Conservation (phyloP, 2,329 filamentous ascomycete species). For the Alternaria brassicicola region DNA sequence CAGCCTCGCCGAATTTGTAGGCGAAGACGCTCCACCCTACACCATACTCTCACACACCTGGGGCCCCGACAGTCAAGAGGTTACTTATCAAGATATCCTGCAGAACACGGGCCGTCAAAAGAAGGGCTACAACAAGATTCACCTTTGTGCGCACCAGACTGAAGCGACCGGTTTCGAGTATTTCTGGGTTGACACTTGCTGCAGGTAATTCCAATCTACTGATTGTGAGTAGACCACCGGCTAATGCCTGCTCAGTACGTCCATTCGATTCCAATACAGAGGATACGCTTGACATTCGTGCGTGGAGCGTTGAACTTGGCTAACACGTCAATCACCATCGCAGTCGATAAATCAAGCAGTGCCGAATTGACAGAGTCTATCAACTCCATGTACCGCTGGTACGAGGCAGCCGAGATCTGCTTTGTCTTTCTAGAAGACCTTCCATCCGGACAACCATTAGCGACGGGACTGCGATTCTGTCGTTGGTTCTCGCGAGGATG, state of each 20-base stretch:
- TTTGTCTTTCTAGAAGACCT: slow-evolving; percentile 20
- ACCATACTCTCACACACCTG: slow-evolving; percentile 28
- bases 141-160: slow-evolving; percentile 19
- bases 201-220: slow-evolving; percentile 1
- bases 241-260: too few relatives aligned
- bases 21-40: slow-evolving; percentile 8
- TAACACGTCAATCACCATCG: background rate
- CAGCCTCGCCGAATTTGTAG: slow-evolving; percentile 8
- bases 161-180: too few relatives aligned
- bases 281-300: too few relatives aligned
- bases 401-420: slow-evolving; percentile 14
- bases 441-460: background rate
- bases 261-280: too few relatives aligned
- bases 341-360: slow-evolving; percentile 18
- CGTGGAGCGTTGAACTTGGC: too few relatives aligned
- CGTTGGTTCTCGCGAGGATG: slow-evolving; percentile 28
- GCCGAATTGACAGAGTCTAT: slow-evolving; percentile 20
- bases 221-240: background rate
- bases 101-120: background rate
- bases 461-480: too few relatives aligned
- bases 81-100: slow-evolving; percentile 13
- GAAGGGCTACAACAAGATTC: slow-evolving; percentile 13
- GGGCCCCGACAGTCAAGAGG: slow-evolving; percentile 14
- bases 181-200: slow-evolving; percentile 27
- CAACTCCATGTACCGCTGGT: slow-evolving; percentile 27